phyloP scores from a whole-genome alignment of 2,329 filamentous ascomycete species.

The Pseudogymnoascus sp. region DNA sequence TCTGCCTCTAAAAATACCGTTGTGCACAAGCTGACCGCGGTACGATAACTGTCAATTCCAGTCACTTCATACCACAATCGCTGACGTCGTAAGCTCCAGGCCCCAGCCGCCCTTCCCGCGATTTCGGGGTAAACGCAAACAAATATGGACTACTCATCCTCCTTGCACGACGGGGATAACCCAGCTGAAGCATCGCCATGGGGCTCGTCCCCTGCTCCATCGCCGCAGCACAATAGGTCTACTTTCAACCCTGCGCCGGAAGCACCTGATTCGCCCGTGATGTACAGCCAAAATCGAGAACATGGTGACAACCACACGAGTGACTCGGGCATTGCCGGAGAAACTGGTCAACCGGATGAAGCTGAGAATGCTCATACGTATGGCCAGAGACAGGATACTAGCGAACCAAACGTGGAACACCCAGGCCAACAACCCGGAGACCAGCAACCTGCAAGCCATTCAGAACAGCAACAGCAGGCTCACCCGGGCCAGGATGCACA shows the following conservation, averaged over 20 bases:
- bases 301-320: constrained; percentile 20
- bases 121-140: constrained; percentile 4
- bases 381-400: constrained; percentile 23
- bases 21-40: neutral
- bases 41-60: neutral
- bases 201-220: constrained; percentile 33
- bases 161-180: constrained; percentile 49
- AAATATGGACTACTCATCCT: constrained; percentile 58
- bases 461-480: constrained; percentile 27
- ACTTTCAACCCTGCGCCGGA: constrained; percentile 23
- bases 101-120: neutral
- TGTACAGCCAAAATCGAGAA: constrained; percentile 19
- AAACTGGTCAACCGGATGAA: constrained; percentile 20
- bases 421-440: constrained; percentile 17
- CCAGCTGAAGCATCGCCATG: constrained; percentile 54
- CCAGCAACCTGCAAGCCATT: constrained; percentile 15
- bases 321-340: constrained; percentile 13
- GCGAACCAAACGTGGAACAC: constrained; percentile 28
- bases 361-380: constrained; percentile 19
- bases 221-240: constrained; percentile 24
- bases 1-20: neutral
- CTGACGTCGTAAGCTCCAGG: constrained; percentile 7
- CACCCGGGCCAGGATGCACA: constrained; percentile 27
- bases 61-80: neutral
- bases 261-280: constrained; percentile 22